phyloP scores from a whole-genome alignment of 2,329 filamentous ascomycete species.

The Capronia americana region DNA sequence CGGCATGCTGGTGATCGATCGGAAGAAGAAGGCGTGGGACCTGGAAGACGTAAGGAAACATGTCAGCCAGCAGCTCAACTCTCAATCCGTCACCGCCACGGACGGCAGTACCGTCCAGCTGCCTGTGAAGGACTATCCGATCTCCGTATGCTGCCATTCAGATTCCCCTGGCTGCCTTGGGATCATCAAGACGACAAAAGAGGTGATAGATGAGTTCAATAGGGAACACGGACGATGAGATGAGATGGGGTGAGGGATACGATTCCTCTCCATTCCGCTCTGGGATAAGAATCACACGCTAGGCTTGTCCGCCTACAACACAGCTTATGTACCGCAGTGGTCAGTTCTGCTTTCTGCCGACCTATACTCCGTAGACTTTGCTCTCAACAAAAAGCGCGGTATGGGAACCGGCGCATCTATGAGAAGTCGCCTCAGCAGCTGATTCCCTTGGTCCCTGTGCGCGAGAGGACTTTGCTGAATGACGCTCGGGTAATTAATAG shows the following conservation, averaged over 20 bases:
- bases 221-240: constrained; percentile 41
- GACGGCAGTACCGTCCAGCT: constrained; percentile 50
- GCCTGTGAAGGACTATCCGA: constrained; percentile 50
- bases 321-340: neutral
- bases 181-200: constrained; percentile 51
- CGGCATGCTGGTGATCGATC: constrained; percentile 60
- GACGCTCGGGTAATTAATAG: neutral
- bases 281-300: neutral
- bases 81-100: constrained; percentile 50
- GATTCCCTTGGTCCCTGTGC: neutral
- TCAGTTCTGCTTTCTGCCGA: neutral
- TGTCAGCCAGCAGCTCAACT: constrained; percentile 51
- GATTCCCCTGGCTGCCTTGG: constrained; percentile 55
- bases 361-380: neutral
- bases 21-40: constrained; percentile 62
- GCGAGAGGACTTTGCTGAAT: neutral
- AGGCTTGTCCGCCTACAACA: neutral
- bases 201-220: constrained; percentile 53
- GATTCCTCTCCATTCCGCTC: neutral
- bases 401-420: neutral
- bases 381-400: neutral
- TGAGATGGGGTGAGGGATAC: neutral
- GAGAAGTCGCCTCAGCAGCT: neutral
- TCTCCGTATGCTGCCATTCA: constrained; percentile 57
- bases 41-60: constrained; percentile 50